Conservation (phyloP, 805 yeast species). For the Yamadazyma sp. region DNA sequence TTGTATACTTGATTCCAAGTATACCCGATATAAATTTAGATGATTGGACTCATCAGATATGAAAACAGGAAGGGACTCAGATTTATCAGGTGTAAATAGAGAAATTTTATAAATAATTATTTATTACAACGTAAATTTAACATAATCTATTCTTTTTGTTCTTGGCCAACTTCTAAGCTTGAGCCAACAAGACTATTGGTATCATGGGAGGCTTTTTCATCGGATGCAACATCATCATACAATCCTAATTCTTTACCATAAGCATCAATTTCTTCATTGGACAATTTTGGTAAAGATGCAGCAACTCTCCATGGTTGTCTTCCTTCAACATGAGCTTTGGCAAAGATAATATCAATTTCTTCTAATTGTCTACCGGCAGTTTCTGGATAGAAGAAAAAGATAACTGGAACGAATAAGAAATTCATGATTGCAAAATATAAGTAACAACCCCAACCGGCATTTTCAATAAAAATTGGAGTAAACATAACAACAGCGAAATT, state of each 20-base stretch:
- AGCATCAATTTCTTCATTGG: conserved; percentile 52
- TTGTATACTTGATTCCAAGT: conserved; percentile 10
- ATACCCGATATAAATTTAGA: background rate
- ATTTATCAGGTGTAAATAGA: too few relatives aligned
- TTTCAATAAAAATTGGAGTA: conserved; percentile 41
- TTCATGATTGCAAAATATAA: conserved; percentile 39
- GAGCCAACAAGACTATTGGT: background rate
- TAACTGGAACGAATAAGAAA: conserved; percentile 33
- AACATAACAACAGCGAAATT: conserved; percentile 46
- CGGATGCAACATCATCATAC: conserved; percentile 22
- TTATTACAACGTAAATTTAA: too few relatives aligned
- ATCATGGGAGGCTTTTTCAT: conserved; percentile 4
- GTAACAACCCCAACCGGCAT: conserved; percentile 42
- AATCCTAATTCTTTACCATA: conserved; percentile 59
- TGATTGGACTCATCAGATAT: conserved; percentile 2
- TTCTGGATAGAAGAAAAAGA: conserved; percentile 43
- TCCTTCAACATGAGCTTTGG: conserved; percentile 56
- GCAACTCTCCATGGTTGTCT: conserved; percentile 63
- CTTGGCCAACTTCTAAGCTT: background rate
- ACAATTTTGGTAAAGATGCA: conserved; percentile 53
- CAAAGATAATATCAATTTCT: conserved; percentile 51
- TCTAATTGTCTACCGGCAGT: conserved; percentile 43
- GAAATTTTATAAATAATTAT: too few relatives aligned
- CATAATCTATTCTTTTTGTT: background rate
- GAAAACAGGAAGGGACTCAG: background rate